phyloP scores from a whole-genome alignment of 1,139 yeast genomes.

The Candida sp. region DNA sequence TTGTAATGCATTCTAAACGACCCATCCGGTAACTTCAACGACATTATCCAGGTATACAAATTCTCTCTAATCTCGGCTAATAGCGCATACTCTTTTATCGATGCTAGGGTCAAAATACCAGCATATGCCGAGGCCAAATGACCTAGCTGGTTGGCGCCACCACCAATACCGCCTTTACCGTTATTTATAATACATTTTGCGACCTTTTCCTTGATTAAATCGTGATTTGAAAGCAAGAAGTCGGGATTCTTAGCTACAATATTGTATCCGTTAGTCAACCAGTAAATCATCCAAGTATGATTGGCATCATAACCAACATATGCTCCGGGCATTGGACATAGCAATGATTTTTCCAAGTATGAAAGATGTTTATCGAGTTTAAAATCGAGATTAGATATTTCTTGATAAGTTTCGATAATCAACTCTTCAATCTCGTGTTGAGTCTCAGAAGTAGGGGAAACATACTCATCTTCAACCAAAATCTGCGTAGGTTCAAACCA shows the following conservation, averaged over 20 bases:
- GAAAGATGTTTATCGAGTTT: slow-evolving; percentile 14
- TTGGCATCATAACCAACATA: slow-evolving; percentile 72
- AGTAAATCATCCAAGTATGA: slow-evolving; percentile 86
- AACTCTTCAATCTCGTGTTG: slow-evolving; percentile 40
- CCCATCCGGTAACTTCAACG: slow-evolving; percentile 67
- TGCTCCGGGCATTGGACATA: slow-evolving; percentile 43
- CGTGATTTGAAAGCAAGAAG: not conserved
- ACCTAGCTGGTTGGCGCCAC: slow-evolving; percentile 77
- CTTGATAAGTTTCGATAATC: slow-evolving; percentile 18
- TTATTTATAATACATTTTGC: slow-evolving; percentile 22
- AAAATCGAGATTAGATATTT: slow-evolving; percentile 10
- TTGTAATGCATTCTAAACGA: slow-evolving; percentile 68
- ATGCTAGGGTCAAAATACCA: slow-evolving; percentile 59
- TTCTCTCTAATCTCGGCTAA: slow-evolving; percentile 21
- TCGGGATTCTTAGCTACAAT: slow-evolving; percentile 4
- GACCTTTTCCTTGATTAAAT: slow-evolving; percentile 19
- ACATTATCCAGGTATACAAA: slow-evolving; percentile 63
- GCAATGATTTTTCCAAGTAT: slow-evolving; percentile 26
- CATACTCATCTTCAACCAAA: slow-evolving; percentile 11
- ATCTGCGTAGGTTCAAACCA: slow-evolving; percentile 3
- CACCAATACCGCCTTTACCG: slow-evolving; percentile 75
- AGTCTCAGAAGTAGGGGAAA: slow-evolving; percentile 32
- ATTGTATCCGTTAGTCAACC: slow-evolving; percentile 61
- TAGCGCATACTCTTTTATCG: slow-evolving; percentile 42
- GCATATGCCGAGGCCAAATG: slow-evolving; percentile 91